These are phyloP conservation scores for Echria macrotheca DNA, from an alignment of 495 filamentous ascomycete species.

Conservation along the genomic window DNA sequence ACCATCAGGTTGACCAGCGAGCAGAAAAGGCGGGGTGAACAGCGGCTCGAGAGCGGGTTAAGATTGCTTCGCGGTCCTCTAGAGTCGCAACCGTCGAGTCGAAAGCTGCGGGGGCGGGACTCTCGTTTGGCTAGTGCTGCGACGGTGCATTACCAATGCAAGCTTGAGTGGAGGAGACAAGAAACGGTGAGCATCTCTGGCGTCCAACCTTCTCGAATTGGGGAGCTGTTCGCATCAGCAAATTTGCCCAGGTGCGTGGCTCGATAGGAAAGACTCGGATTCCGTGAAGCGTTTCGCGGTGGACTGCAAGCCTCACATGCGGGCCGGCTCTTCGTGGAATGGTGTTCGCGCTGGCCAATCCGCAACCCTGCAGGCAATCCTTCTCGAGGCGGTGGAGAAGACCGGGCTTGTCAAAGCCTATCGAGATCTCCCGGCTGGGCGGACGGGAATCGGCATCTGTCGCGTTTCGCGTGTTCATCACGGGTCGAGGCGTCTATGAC, in stretches of 20 bases:
- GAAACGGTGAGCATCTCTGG: background rate
- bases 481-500: background rate
- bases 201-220: background rate
- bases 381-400: constrained; percentile 5
- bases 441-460: constrained; percentile 3
- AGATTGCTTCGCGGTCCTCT: no score
- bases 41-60: background rate
- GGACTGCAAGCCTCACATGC: constrained; percentile 16
- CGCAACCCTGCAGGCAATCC: background rate
- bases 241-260: background rate
- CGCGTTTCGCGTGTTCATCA: background rate
- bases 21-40: background rate
- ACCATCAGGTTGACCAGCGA: background rate
- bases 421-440: constrained; percentile 21
- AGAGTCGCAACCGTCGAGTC: background rate
- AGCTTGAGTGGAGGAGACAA: no score
- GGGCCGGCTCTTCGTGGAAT: constrained; percentile 1
- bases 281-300: no score
- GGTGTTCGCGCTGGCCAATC: background rate
- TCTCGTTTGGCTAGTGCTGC: background rate
- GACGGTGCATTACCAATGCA: background rate
- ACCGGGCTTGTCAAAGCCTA: constrained; percentile 9
- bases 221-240: background rate
- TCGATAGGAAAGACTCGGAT: background rate
- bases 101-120: background rate